Evolutionary conservation across 257 asterid genomes (phyloP), one percentile per base, ranked within the genome.

Genomic region (Cynanchum wilfordii): DNA sequence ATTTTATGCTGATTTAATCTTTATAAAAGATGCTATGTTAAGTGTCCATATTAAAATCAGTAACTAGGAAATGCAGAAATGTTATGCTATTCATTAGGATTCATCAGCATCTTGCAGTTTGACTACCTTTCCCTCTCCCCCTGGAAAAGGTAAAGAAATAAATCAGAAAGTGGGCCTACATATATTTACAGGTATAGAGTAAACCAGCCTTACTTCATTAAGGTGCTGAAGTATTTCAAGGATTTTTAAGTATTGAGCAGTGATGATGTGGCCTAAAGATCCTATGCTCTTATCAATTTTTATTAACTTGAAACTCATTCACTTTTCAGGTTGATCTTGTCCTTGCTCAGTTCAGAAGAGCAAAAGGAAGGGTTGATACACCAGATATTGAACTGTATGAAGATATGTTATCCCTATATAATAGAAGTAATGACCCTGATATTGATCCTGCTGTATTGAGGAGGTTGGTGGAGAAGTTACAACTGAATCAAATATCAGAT

Each of bases 281-380:
- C 45, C 9, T 45, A 25, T 69, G 73, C 63, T 50, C 42, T 29
- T 54, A 7, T 51, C 1, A 22, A 5, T 17, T 47, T 68, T 69
- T 29, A 27, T 20, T 27, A 69, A n/a, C 27, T 69, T 50, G 13
- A 13, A 29, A 12, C 25, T 30, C 24, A 36, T 42, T 65, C 64
- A 19, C 58, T 77, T 71, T 69, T 78, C 91, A 95, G 99, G 93
- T 87, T 73, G 99, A 95, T 86, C 98, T 95, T 62, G 99, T 95
- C 68, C 92, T 92, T 69, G 86, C 99, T 68, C 99, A 95, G 86
- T 95, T 95, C 85, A 85, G 88, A 84, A 85, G 98, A 85, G 99
- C 98, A 73, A 92, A 95, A 84, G 97, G 96, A 79, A 90, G 96
- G 83, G 86, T 80, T 19, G 98, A 95, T 62, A 81, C 89, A 38